These are phyloP conservation scores for Pistacia vera DNA, from an alignment of 345 rosid genomes.

Conservation along the genomic window DNA sequence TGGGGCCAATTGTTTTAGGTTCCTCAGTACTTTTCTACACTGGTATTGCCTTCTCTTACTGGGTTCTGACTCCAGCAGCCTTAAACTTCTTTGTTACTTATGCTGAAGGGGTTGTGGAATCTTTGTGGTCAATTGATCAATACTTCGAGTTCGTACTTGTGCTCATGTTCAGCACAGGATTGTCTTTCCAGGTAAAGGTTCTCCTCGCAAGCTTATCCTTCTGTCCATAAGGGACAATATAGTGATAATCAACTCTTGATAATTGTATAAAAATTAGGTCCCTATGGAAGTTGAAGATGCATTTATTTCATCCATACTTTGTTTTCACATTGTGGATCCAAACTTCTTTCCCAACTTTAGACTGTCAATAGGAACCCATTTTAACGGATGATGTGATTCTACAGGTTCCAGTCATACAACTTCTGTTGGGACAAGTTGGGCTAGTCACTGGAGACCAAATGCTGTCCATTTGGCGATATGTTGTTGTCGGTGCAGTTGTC, in stretches of 20 bases:
- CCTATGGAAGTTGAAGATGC: background rate
- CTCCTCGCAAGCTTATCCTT: constrained; percentile 10
- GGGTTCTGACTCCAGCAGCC: constrained; percentile 90
- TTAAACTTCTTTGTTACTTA: constrained; percentile 91
- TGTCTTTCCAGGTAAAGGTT: constrained; percentile 85
- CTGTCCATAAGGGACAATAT: background rate
- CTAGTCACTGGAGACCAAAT: constrained; percentile 87
- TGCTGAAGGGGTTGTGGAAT: constrained; percentile 97
- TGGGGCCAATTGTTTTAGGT: constrained; percentile 91
- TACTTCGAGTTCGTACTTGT: constrained; percentile 96
- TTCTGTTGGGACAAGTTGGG: constrained; percentile 91
- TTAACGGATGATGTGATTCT: background rate
- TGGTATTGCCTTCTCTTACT: constrained; percentile 84
- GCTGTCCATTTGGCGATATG: constrained; percentile 97
- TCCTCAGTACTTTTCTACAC: constrained; percentile 92
- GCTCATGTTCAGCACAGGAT: constrained; percentile 98
- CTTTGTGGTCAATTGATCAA: constrained; percentile 97
- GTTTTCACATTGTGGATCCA: background rate
- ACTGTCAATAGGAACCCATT: background rate
- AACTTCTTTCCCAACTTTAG: background rate
- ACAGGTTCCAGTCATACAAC: constrained; percentile 97
- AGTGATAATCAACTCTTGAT: background rate
- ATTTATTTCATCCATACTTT: background rate
- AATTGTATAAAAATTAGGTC: background rate
- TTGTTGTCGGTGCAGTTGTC: constrained; percentile 89